Percentiles rank a stretch among this genome's conserved stretches.
These are phyloP conservation scores for Kappamyces sp. DNA, from an alignment of 192 early-diverging fungal genomes.

Conservation along the genomic window DNA sequence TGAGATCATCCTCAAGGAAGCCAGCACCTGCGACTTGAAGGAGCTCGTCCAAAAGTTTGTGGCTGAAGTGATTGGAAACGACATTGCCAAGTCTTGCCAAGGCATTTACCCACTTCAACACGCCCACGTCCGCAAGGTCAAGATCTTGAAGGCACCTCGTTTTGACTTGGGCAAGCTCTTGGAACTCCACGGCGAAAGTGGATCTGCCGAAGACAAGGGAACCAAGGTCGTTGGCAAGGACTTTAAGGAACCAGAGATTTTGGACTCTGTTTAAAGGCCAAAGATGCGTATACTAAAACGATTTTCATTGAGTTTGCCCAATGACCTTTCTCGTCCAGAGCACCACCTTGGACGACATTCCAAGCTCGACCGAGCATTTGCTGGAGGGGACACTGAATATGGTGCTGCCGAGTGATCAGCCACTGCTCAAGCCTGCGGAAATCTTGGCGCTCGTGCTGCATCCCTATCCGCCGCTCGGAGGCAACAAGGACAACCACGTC, in stretches of 20 bases:
- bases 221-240: slow-evolving; percentile 73
- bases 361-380: not conserved
- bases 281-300: not conserved
- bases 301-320: not conserved
- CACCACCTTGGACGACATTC: too few species aligned
- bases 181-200: slow-evolving; percentile 89
- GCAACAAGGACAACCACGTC: slow-evolving; percentile 34
- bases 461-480: slow-evolving; percentile 34
- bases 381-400: not conserved
- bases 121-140: slow-evolving; percentile 95
- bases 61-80: slow-evolving; percentile 93
- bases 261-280: slow-evolving; percentile 27
- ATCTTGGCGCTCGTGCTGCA: slow-evolving; percentile 24
- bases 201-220: slow-evolving; percentile 60
- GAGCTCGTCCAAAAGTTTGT: slow-evolving; percentile 95
- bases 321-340: not conserved
- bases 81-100: slow-evolving; percentile 96
- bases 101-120: slow-evolving; percentile 98
- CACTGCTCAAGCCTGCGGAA: not conserved
- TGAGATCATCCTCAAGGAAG: slow-evolving; percentile 91
- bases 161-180: slow-evolving; percentile 93
- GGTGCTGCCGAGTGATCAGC: not conserved
- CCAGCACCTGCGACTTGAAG: slow-evolving; percentile 83
- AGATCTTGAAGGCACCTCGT: slow-evolving; percentile 97
- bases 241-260: slow-evolving; percentile 67